Percentiles rank a stretch among this genome's conserved stretches.
Conservation (phyloP, 495 filamentous ascomycete species). For the Aspergillus sclerotiicarbonarius region DNA sequence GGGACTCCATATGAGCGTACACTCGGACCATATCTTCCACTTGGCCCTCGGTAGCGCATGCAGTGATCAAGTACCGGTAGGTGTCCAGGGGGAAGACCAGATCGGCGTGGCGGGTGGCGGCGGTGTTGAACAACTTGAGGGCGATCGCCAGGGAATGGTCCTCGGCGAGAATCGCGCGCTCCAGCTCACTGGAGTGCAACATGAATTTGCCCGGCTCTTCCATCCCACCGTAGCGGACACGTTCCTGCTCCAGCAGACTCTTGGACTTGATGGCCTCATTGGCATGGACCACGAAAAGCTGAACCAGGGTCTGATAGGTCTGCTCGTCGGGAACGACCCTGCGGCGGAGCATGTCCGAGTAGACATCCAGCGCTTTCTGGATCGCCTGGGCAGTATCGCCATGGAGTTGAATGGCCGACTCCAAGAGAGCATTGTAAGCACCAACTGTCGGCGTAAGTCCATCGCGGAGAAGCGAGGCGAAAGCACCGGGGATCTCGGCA, state of each 20-base stretch:
- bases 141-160: constrained; percentile 83
- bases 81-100: constrained; percentile 66
- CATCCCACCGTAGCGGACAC: constrained; percentile 77
- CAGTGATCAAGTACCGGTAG: constrained; percentile 77
- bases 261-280: constrained; percentile 69
- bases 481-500: constrained; percentile 83
- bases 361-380: constrained; percentile 88
- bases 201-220: constrained; percentile 85
- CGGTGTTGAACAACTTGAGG: constrained; percentile 77
- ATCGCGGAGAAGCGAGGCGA: constrained; percentile 77
- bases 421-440: constrained; percentile 86
- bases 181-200: constrained; percentile 80
- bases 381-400: constrained; percentile 73
- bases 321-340: constrained; percentile 75
- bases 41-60: constrained; percentile 75
- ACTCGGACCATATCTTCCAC: constrained; percentile 85
- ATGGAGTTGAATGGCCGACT: constrained; percentile 72
- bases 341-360: constrained; percentile 91
- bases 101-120: constrained; percentile 51
- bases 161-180: constrained; percentile 77
- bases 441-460: constrained; percentile 74
- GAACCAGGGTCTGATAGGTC: constrained; percentile 84
- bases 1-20: constrained; percentile 84
- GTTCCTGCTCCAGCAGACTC: constrained; percentile 68
- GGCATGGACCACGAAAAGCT: constrained; percentile 74